Percentiles rank a stretch among this genome's conserved stretches.
Evolutionary conservation across 2,329 filamentous ascomycete genomes (phyloP).

Genomic region (Verticillium isaacii): DNA sequence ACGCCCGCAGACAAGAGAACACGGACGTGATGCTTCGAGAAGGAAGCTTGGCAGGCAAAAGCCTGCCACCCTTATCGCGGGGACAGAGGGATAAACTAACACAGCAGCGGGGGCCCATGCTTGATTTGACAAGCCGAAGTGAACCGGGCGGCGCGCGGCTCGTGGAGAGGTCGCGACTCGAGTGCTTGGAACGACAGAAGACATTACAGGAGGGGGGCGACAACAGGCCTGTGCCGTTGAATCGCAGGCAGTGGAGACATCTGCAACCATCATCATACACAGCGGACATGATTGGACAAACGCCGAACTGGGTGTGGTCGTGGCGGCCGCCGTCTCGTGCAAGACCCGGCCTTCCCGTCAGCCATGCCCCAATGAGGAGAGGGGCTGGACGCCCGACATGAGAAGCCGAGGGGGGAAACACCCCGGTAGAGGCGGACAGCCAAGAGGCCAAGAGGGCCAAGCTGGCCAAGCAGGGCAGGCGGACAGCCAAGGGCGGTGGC

Average conservation of each 20-base stretch:
- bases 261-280: not conserved
- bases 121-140: not conserved
- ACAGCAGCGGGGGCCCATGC: not conserved
- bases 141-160: not conserved
- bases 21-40: not conserved
- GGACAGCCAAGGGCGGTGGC: not conserved
- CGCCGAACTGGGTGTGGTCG: not conserved
- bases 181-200: not conserved
- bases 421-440: not conserved
- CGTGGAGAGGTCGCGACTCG: not conserved
- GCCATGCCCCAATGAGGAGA: not conserved
- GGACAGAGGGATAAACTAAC: not conserved
- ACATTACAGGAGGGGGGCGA: not conserved
- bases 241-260: not conserved
- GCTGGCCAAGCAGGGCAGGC: not conserved
- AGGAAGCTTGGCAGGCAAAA: not conserved
- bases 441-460: not conserved
- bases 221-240: not conserved
- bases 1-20: not conserved
- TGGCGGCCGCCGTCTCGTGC: not conserved
- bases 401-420: not conserved
- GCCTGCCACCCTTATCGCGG: not conserved
- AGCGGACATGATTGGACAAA: not conserved
- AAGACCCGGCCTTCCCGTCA: not conserved
- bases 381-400: not conserved